Percentiles rank a stretch among this genome's conserved stretches.
Evolutionary conservation across 805 yeast genomes (phyloP).

Genomic region (Metschnikowia lunata): DNA sequence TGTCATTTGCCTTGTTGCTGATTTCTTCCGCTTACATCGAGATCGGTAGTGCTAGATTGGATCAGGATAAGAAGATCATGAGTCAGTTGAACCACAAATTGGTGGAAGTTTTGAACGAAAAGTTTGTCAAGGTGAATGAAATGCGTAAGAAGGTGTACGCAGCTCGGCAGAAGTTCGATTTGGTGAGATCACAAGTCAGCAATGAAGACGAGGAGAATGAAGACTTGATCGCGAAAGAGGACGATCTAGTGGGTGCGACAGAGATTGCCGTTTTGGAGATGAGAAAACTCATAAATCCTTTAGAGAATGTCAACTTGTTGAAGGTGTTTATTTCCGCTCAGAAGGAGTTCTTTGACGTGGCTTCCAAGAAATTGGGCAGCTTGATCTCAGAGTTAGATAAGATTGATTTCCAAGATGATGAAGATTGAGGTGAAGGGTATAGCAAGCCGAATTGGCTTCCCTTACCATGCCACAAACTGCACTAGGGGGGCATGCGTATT

Average conservation of each 20-base stretch:
- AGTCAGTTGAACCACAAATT: conserved; percentile 56
- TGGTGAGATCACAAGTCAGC: conserved; percentile 51
- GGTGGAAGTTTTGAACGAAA: conserved; percentile 47
- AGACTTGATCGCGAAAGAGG: conserved; percentile 59
- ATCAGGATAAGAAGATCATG: conserved; percentile 62
- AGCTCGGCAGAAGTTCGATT: conserved; percentile 67
- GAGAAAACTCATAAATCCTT: conserved; percentile 67
- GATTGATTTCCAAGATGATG: conserved; percentile 35
- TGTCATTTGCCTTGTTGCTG: conserved; percentile 51
- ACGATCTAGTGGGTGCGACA: conserved; percentile 75
- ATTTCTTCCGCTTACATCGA: conserved; percentile 54
- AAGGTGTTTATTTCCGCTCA: conserved; percentile 68
- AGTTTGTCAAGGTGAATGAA: conserved; percentile 56
- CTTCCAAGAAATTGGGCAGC: conserved; percentile 31
- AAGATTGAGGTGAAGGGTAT: conserved; percentile 13
- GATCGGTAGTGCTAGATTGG: conserved; percentile 64
- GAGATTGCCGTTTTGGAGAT: conserved; percentile 74
- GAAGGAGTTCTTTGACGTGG: conserved; percentile 49
- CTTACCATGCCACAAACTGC: too few relatives aligned
- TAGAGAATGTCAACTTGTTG: conserved; percentile 58
- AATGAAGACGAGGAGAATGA: conserved; percentile 47
- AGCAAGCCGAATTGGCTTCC: too few relatives aligned
- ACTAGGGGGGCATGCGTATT: too few relatives aligned
- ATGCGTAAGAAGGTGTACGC: conserved; percentile 66
- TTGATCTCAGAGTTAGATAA: conserved; percentile 30